phyloP scores from a whole-genome alignment of 2,329 filamentous ascomycete genomes.

The Aspergillus sp. region DNA sequence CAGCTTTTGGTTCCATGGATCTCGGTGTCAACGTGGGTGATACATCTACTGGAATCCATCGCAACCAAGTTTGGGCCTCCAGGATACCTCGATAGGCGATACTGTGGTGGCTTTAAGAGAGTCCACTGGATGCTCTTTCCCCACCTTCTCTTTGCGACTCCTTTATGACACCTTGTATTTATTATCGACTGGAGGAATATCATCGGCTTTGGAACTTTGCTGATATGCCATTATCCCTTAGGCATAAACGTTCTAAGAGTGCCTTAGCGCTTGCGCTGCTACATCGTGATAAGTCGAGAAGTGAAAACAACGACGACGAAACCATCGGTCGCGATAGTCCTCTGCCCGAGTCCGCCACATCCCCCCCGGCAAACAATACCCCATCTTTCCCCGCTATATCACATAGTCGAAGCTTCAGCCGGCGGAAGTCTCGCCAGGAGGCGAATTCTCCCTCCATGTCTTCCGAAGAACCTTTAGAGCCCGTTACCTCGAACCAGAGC shows the following conservation, averaged over 20 bases:
- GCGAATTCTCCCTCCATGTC: slow-evolving; percentile 14
- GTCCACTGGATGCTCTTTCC: no score
- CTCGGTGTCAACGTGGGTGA: slow-evolving; percentile 1
- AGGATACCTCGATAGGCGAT: no score
- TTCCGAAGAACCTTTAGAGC: slow-evolving; percentile 22
- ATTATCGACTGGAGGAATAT: no score
- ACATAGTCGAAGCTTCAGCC: slow-evolving; percentile 26
- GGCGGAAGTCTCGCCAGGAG: slow-evolving; percentile 24
- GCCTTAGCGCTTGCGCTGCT: slow-evolving; percentile 51
- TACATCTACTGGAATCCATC: slow-evolving; percentile 1
- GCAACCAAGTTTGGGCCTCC: neutral
- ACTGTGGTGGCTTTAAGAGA: no score
- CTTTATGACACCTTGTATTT: no score
- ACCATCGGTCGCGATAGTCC: slow-evolving; percentile 16
- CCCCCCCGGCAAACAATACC: slow-evolving; percentile 15
- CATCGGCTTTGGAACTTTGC: slow-evolving; percentile 9
- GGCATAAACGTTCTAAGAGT: slow-evolving; percentile 52
- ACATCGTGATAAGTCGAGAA: slow-evolving; percentile 47
- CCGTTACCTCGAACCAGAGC: slow-evolving; percentile 18
- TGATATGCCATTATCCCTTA: slow-evolving; percentile 25
- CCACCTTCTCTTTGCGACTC: no score
- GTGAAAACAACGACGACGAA: slow-evolving; percentile 34
- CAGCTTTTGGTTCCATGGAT: slow-evolving; percentile 15
- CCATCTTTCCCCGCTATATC: slow-evolving; percentile 18
- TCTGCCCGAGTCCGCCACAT: slow-evolving; percentile 22